Evolutionary conservation across 305 asterid species (phyloP).

Genomic region (Fraxinus albicans): DNA sequence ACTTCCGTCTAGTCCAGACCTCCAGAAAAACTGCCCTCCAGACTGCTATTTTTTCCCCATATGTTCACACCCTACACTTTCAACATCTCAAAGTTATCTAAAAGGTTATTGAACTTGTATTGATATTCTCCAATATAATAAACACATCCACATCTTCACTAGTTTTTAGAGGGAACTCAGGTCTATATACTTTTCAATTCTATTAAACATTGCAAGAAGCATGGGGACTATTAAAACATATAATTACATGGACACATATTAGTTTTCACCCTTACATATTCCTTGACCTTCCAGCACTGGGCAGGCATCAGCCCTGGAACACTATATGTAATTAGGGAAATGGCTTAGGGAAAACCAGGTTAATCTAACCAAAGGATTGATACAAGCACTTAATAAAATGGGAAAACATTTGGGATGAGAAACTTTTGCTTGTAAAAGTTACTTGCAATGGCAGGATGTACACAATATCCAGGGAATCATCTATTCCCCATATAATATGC

Average conservation of each 20-base stretch:
- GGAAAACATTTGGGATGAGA: not conserved
- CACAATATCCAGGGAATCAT: too few species aligned
- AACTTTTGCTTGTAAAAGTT: too few species aligned
- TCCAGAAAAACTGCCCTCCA: not conserved
- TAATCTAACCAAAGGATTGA: not conserved
- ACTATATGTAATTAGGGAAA: not conserved
- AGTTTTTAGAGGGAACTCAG: not conserved
- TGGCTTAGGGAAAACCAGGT: not conserved
- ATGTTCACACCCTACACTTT: not conserved
- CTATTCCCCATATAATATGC: not conserved
- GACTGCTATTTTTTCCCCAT: not conserved
- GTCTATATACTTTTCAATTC: not conserved
- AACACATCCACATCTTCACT: not conserved
- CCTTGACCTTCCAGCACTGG: too few species aligned
- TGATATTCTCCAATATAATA: not conserved
- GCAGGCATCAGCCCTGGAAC: not conserved
- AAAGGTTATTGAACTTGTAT: not conserved
- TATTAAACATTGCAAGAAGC: not conserved
- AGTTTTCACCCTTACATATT: not conserved
- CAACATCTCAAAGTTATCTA: not conserved
- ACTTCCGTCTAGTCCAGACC: not conserved
- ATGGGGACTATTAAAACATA: not conserved
- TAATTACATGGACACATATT: not conserved
- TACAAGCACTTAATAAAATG: not conserved
- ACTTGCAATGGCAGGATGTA: too few species aligned